Conservation (phyloP, 192 early-diverging fungal genomes). For the Chytriomyces sp. region DNA sequence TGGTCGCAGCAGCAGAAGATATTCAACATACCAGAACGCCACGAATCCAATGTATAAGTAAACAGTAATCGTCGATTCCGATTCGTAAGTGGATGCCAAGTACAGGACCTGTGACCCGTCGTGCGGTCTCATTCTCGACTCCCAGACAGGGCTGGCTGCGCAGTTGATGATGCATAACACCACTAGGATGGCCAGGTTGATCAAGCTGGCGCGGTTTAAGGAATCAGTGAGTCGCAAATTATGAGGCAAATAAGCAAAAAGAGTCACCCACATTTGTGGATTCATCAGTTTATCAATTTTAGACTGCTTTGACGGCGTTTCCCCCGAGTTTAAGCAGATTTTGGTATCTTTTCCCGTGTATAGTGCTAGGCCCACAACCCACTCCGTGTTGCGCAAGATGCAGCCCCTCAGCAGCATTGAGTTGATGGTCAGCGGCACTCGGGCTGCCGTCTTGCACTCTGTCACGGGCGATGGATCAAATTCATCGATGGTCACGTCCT, state of each 20-base stretch:
- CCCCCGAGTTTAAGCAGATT: slow-evolving; percentile 88
- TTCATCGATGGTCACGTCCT: slow-evolving; percentile 8
- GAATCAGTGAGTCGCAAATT: slow-evolving; percentile 11
- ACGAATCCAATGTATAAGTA: slow-evolving; percentile 38
- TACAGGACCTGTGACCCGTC: neutral
- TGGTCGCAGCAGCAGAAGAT: neutral
- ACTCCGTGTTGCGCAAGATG: slow-evolving; percentile 87
- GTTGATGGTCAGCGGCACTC: slow-evolving; percentile 76
- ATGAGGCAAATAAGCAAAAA: slow-evolving; percentile 38
- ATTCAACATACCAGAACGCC: slow-evolving; percentile 43
- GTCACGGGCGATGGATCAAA: neutral
- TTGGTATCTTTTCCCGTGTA: slow-evolving; percentile 91
- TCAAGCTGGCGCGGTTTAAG: neutral
- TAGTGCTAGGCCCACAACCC: slow-evolving; percentile 81
- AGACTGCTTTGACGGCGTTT: slow-evolving; percentile 88
- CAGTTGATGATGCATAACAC: slow-evolving; percentile 57
- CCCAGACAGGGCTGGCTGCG: slow-evolving; percentile 44
- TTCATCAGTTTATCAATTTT: slow-evolving; percentile 89
- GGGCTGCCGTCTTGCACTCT: neutral
- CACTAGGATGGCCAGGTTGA: slow-evolving; percentile 81
- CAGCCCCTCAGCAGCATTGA: slow-evolving; percentile 88
- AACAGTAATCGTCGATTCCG: slow-evolving; percentile 8
- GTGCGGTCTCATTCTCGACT: slow-evolving; percentile 3
- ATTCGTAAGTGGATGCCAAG: slow-evolving; percentile 1
- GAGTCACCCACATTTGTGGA: slow-evolving; percentile 48